Evolutionary conservation across 371 early-diverging fungal genomes (phyloP).

Genomic region (Apophysomyces variabilis): DNA sequence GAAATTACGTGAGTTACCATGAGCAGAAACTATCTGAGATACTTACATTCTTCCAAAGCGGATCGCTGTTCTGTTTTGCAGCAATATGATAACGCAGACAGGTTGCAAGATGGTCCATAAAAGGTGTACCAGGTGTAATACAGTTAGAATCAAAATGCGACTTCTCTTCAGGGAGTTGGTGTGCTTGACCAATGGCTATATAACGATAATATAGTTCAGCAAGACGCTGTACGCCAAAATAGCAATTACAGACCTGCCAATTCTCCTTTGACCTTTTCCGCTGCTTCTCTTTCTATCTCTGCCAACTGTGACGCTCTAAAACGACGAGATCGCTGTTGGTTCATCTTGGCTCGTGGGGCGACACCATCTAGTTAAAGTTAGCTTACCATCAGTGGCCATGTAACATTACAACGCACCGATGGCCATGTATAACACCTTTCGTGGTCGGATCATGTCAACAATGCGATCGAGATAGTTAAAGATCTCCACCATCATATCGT

Average conservation of each 20-base stretch:
- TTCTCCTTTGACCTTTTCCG: constrained; percentile 67
- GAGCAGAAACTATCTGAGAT: not conserved
- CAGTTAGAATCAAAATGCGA: constrained; percentile 96
- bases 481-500: constrained; percentile 94
- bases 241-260: constrained; percentile 52
- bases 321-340: constrained; percentile 98
- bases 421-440: constrained; percentile 96
- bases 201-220: constrained; percentile 14
- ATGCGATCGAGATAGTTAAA: constrained; percentile 96
- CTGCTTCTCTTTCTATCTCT: constrained; percentile 73
- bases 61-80: constrained; percentile 86
- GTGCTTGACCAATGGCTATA: constrained; percentile 55
- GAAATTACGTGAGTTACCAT: too few species aligned
- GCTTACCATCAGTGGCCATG: not conserved
- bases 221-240: not conserved
- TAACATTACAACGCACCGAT: constrained; percentile 64
- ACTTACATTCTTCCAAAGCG: constrained; percentile 87
- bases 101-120: constrained; percentile 94
- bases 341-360: constrained; percentile 99
- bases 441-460: constrained; percentile 90
- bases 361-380: constrained; percentile 86
- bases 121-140: constrained; percentile 99
- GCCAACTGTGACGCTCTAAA: constrained; percentile 94
- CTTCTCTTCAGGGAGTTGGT: constrained; percentile 61
- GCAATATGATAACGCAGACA: constrained; percentile 91